Percentiles rank a stretch among this genome's conserved stretches.
Conservation (phyloP, 139 green algal species). For the Yamagishiella unicocca region DNA sequence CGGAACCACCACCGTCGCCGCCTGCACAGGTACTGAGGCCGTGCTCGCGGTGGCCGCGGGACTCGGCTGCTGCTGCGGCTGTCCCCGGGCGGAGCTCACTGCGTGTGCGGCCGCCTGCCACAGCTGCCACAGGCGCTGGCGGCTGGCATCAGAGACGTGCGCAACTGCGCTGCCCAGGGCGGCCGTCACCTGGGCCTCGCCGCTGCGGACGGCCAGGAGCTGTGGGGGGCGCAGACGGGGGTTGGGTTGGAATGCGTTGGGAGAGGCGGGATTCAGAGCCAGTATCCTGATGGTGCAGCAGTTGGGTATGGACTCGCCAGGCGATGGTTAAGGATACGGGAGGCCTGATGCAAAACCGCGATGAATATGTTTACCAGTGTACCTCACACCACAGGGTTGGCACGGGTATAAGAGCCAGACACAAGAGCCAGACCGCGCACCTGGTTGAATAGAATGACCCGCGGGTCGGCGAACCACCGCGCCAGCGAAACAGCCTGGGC, state of each 20-base stretch:
- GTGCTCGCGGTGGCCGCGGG: neutral
- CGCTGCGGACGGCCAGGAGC: slow-evolving; percentile 31
- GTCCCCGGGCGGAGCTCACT: neutral
- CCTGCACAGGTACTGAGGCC: neutral
- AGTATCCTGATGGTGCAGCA: no score
- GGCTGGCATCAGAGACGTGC: slow-evolving; percentile 7
- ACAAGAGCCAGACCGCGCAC: no score
- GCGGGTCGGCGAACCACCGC: slow-evolving; percentile 32
- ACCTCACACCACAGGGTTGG: no score
- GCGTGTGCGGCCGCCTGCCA: slow-evolving; percentile 32
- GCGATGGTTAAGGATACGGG: no score
- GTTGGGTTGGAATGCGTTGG: no score
- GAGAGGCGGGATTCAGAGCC: no score
- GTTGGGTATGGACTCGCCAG: no score
- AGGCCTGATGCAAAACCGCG: no score
- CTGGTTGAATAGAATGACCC: slow-evolving; percentile 46
- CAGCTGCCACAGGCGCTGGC: slow-evolving; percentile 37
- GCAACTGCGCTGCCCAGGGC: slow-evolving; percentile 38
- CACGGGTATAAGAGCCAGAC: no score
- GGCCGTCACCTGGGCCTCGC: slow-evolving; percentile 12
- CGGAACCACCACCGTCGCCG: neutral
- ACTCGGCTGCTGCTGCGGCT: neutral
- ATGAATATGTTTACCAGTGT: no score
- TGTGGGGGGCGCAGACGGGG: no score
- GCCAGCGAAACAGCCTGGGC: slow-evolving; percentile 2